Evolutionary conservation across 495 filamentous ascomycete species (phyloP).

Genomic region (Talaromyces thailandensis): DNA sequence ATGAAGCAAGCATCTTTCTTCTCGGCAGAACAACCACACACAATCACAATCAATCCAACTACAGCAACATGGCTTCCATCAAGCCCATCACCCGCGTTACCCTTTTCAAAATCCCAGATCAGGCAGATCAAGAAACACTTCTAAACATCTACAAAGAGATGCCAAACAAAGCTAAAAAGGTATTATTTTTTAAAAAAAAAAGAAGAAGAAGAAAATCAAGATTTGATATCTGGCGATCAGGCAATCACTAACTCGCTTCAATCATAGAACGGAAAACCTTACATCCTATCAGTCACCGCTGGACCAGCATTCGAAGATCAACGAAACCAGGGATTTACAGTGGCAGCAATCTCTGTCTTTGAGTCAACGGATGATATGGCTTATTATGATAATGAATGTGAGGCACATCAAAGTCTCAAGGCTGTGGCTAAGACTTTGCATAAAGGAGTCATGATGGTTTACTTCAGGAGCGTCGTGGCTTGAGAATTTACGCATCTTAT

Average conservation of each 20-base stretch:
- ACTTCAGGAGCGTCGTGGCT: slow-evolving; percentile 28
- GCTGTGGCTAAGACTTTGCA: slow-evolving; percentile 22
- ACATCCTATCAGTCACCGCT: slow-evolving; percentile 44
- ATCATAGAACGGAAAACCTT: slow-evolving; percentile 54
- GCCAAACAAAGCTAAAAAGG: slow-evolving; percentile 42
- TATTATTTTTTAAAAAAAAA: slow-evolving; percentile 9
- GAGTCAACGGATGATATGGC: slow-evolving; percentile 56
- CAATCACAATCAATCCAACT: neutral
- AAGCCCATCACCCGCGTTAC: slow-evolving; percentile 44
- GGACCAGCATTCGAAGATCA: slow-evolving; percentile 40
- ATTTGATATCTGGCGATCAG: neutral
- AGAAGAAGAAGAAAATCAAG: neutral
- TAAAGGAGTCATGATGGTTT: slow-evolving; percentile 40
- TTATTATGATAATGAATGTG: slow-evolving; percentile 59
- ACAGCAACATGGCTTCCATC: neutral
- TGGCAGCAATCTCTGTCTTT: slow-evolving; percentile 52
- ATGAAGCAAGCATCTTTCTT: neutral
- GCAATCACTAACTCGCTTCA: neutral
- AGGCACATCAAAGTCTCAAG: slow-evolving; percentile 54
- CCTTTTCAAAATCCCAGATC: slow-evolving; percentile 50
- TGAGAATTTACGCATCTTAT: neutral
- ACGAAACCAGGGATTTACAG: slow-evolving; percentile 54
- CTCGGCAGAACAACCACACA: neutral
- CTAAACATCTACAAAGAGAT: slow-evolving; percentile 42
- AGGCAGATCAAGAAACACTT: slow-evolving; percentile 33